Base-by-base conservation (phyloP, 1,139 yeast genomes). In the Hemisphaericaspora xylofermentans region DNA sequence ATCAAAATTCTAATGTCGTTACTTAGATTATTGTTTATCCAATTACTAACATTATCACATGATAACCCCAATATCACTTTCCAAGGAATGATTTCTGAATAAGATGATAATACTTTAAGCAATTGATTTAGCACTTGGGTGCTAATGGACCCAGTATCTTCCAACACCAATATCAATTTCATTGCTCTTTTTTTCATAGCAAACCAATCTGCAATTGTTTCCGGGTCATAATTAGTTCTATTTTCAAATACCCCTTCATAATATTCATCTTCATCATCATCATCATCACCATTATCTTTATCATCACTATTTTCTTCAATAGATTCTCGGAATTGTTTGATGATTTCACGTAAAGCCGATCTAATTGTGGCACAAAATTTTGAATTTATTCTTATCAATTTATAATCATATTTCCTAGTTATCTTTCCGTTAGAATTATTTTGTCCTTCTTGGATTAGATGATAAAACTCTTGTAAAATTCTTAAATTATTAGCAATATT, bases 141-240 rank as follows among this genome's bases (percentile, higher is more conserved):
- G 32, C 73, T 75, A 43, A 83, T 72, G 2, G 84, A 71, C 50
- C 80, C 86, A 1, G 85, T 74, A 54, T 84, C 88, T 51, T 83
- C 86, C n/a, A 84, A 54, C 6, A 82, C 60, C 18, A 4, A 80
- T 58, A 12, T 78, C 60, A 15, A 76, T 53, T 43, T 15, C 45
- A 42, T 13, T 33, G 44, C 46, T 49, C 24, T 24, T 36, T 31
- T 17, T 38, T 44, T 54, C 12, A 43, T 49, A 8, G 43, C 35
- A 40, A 60, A 71, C 78, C 81, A 79, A 28, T 74, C 77, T 17
- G 58, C 66, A 12, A 80, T 55, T n/a, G 74, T 63, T 41, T 77
- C 81, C 34, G 79, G 61, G 51, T 80, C 84, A 51, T 78, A 79
- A 41, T 71, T 63, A 18, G 73, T 61, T 41, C 59, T 30, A 26